These are phyloP conservation scores for Apiospora pterosperma DNA, from an alignment of 2,329 filamentous ascomycete species.

Conservation along the genomic window DNA sequence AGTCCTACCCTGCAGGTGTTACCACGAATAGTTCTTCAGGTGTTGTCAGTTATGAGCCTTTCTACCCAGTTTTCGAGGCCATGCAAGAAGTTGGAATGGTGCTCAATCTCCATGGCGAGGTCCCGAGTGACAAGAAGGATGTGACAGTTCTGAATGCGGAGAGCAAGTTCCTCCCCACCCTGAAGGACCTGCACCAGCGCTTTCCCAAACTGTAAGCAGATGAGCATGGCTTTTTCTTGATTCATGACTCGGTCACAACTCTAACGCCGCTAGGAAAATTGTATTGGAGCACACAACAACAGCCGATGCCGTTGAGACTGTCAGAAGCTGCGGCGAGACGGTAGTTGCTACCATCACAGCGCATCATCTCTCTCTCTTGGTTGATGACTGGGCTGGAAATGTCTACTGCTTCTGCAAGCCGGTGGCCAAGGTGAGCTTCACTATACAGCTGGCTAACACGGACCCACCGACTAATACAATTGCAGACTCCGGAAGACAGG, in stretches of 20 bases:
- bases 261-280: constrained; percentile 16
- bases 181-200: constrained; percentile 49
- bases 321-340: constrained; percentile 56
- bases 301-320: constrained; percentile 57
- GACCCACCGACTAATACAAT: constrained; percentile 35
- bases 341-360: constrained; percentile 61
- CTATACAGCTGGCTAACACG: background rate
- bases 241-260: background rate
- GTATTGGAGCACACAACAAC: constrained; percentile 64
- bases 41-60: constrained; percentile 49
- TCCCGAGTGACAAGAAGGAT: constrained; percentile 32
- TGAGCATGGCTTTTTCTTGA: background rate
- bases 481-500: constrained; percentile 46
- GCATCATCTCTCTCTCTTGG: constrained; percentile 56
- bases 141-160: constrained; percentile 58
- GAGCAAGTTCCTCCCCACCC: constrained; percentile 61
- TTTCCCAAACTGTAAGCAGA: constrained; percentile 38
- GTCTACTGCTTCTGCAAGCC: constrained; percentile 69
- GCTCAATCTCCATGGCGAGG: constrained; percentile 65
- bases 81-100: constrained; percentile 64
- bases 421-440: constrained; percentile 47
- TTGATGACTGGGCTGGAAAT: constrained; percentile 55
- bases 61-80: constrained; percentile 60
- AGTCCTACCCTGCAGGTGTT: constrained; percentile 19
- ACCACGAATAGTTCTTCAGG: constrained; percentile 39